Evolutionary conservation across 805 yeast genomes (phyloP).

Genomic region (Candida patagonica): DNA sequence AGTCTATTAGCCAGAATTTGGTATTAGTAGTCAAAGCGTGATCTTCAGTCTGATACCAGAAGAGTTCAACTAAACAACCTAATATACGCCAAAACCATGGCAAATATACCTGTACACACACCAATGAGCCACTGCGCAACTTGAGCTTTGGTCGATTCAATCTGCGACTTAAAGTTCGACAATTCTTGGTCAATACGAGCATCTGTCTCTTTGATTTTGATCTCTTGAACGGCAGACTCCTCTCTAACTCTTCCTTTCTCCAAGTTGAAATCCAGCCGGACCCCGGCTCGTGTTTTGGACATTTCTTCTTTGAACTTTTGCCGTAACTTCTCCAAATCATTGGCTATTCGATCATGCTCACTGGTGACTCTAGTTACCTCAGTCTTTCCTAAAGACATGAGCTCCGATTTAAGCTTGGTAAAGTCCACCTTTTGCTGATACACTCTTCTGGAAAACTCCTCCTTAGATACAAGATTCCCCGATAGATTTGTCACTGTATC

Average conservation of each 20-base stretch:
- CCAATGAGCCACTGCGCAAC: slow-evolving; percentile 98
- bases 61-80: slow-evolving; percentile 52
- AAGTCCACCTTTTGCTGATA: slow-evolving; percentile 96
- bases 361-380: slow-evolving; percentile 75
- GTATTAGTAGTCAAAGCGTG: no score
- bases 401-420: slow-evolving; percentile 86
- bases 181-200: slow-evolving; percentile 93
- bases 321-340: slow-evolving; percentile 78
- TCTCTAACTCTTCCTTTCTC: slow-evolving; percentile 95
- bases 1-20: no score
- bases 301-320: slow-evolving; percentile 85
- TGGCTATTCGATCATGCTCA: slow-evolving; percentile 77
- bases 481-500: slow-evolving; percentile 73
- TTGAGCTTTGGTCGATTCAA: slow-evolving; percentile 90
- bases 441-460: slow-evolving; percentile 70
- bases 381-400: slow-evolving; percentile 76
- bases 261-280: slow-evolving; percentile 78
- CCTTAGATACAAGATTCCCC: slow-evolving; percentile 74
- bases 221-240: slow-evolving; percentile 85
- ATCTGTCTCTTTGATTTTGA: slow-evolving; percentile 89
- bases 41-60: no score
- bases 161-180: slow-evolving; percentile 88
- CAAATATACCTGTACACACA: slow-evolving; percentile 97
- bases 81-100: slow-evolving; percentile 84
- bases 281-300: slow-evolving; percentile 81